Conservation (phyloP, 140 eudicot genomes). For the Cichorium intybus region DNA sequence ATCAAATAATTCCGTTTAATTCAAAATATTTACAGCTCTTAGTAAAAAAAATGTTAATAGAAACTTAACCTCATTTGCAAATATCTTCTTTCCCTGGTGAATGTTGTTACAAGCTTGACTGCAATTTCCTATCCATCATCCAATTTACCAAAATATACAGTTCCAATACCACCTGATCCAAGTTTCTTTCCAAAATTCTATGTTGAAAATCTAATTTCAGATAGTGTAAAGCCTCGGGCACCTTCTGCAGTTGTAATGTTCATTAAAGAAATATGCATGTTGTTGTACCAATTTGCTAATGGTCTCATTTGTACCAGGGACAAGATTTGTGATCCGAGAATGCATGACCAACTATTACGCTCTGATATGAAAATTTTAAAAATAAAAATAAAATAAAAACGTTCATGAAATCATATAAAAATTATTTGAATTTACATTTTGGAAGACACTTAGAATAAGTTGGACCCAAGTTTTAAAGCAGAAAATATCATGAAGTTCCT, state of each 20-base stretch:
- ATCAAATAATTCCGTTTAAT: constrained; percentile 6
- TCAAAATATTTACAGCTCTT: background rate
- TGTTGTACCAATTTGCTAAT: too few species aligned
- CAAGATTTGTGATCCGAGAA: too few species aligned
- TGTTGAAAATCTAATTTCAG: constrained; percentile 63
- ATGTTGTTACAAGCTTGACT: constrained; percentile 60
- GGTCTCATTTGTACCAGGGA: too few species aligned
- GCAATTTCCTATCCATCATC: constrained; percentile 78
- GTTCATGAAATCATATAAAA: too few species aligned
- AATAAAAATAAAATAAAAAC: too few species aligned
- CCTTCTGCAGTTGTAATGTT: constrained; percentile 56
- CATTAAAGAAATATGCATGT: constrained; percentile 32
- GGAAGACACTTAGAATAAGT: too few species aligned
- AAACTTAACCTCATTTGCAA: constrained; percentile 63
- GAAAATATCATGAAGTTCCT: too few species aligned
- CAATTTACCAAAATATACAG: constrained; percentile 67
- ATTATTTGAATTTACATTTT: too few species aligned
- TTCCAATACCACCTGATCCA: constrained; percentile 90
- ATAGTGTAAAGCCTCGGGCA: constrained; percentile 64
- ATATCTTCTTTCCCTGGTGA: constrained; percentile 77
- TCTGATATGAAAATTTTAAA: too few species aligned
- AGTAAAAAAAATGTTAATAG: background rate
- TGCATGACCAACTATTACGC: too few species aligned
- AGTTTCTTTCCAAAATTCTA: constrained; percentile 63
- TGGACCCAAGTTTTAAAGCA: too few species aligned